Conservation (phyloP, 1,139 yeast genomes). For the Candida sp. region DNA sequence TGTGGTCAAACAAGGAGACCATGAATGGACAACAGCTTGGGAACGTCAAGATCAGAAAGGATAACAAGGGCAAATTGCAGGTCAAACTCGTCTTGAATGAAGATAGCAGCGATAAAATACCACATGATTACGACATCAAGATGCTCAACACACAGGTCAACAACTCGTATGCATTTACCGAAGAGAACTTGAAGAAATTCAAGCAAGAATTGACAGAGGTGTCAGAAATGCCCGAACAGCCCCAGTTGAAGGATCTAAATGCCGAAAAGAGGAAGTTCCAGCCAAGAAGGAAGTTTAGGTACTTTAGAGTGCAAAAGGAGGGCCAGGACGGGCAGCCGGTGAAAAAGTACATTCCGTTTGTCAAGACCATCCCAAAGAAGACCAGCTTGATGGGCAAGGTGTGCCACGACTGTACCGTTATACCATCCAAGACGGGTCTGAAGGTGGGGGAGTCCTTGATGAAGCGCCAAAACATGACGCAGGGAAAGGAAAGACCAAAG, state of each 20-base stretch:
- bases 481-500: slow-evolving; percentile 59
- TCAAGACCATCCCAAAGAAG: slow-evolving; percentile 83
- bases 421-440: slow-evolving; percentile 76
- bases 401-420: slow-evolving; percentile 89
- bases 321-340: slow-evolving; percentile 23
- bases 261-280: slow-evolving; percentile 30
- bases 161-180: slow-evolving; percentile 91
- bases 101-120: slow-evolving; percentile 48
- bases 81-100: slow-evolving; percentile 63
- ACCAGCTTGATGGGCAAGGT: slow-evolving; percentile 88
- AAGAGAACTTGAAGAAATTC: slow-evolving; percentile 76
- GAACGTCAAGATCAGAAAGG: slow-evolving; percentile 68
- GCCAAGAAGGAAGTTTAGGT: slow-evolving; percentile 27
- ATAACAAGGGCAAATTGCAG: slow-evolving; percentile 48
- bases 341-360: slow-evolving; percentile 66
- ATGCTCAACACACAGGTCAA: slow-evolving; percentile 79
- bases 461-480: slow-evolving; percentile 52
- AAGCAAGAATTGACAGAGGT: slow-evolving; percentile 60
- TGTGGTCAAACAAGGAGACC: slow-evolving; percentile 71
- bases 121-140: slow-evolving; percentile 83
- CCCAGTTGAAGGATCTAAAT: slow-evolving; percentile 37
- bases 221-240: slow-evolving; percentile 53
- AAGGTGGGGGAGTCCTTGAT: slow-evolving; percentile 58
- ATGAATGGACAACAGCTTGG: slow-evolving; percentile 82
- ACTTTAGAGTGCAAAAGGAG: slow-evolving; percentile 31